These are phyloP conservation scores for Candida awuae DNA, from an alignment of 805 yeast genomes.

Conservation along the genomic window DNA sequence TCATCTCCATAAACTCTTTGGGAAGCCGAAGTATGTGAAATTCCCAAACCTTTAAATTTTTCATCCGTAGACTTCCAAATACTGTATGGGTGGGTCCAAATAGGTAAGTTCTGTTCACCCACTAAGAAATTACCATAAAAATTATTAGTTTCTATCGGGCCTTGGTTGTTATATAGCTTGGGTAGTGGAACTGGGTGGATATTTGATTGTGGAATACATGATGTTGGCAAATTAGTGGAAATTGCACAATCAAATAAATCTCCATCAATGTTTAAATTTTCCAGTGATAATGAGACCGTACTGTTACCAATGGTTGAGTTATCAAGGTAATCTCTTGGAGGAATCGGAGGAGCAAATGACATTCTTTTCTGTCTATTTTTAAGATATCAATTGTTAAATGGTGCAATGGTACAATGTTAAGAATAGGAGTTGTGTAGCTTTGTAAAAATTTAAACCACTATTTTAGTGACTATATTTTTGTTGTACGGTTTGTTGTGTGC, in stretches of 20 bases:
- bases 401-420: too few species aligned
- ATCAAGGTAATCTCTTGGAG: slow-evolving; percentile 18
- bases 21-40: slow-evolving; percentile 49
- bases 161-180: slow-evolving; percentile 35
- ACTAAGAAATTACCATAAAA: slow-evolving; percentile 68
- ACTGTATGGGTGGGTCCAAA: slow-evolving; percentile 79
- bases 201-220: slow-evolving; percentile 35
- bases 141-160: slow-evolving; percentile 64
- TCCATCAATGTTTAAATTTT: background rate
- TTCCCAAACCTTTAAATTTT: slow-evolving; percentile 49
- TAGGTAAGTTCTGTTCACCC: slow-evolving; percentile 57
- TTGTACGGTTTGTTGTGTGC: too few species aligned
- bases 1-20: slow-evolving; percentile 70
- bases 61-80: slow-evolving; percentile 49
- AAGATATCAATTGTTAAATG: too few species aligned
- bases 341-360: slow-evolving; percentile 19
- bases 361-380: background rate
- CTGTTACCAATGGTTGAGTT: background rate
- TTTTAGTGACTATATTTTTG: too few species aligned
- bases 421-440: too few species aligned
- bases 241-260: slow-evolving; percentile 20
- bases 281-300: too few species aligned
- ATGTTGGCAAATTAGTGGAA: slow-evolving; percentile 16
- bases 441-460: too few species aligned
- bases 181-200: slow-evolving; percentile 65